These are phyloP conservation scores for Clathrus columnatus DNA, from an alignment of 768 basidiomycete species.

Conservation along the genomic window DNA sequence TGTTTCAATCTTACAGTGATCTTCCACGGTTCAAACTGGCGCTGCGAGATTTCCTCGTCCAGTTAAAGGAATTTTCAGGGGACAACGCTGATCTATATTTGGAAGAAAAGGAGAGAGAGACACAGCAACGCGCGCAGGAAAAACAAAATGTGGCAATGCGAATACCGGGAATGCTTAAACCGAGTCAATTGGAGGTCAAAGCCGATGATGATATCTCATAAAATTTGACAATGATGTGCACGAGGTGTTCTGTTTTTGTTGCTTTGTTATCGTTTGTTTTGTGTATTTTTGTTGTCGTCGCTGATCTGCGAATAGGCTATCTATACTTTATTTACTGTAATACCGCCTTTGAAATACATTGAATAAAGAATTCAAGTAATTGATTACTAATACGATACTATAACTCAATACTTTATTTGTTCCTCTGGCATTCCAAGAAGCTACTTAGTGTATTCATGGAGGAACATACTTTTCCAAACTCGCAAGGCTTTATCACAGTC, in stretches of 20 bases:
- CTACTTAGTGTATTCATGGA: too few species aligned
- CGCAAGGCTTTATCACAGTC: conserved; percentile 36
- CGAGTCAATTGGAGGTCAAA: conserved; percentile 88
- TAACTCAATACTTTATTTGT: not conserved
- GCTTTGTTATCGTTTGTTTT: not conserved
- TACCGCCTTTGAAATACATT: too few species aligned
- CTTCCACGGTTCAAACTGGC: conserved; percentile 89
- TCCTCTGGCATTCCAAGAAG: not conserved
- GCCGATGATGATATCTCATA: conserved; percentile 67
- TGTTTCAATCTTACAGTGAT: conserved; percentile 68
- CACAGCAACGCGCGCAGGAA: conserved; percentile 63
- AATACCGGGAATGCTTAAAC: conserved; percentile 97
- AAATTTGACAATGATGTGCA: too few species aligned
- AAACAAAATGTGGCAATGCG: conserved; percentile 86
- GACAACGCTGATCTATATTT: conserved; percentile 88
- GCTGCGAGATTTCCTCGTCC: conserved; percentile 94
- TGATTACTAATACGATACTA: not conserved
- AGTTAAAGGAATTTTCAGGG: conserved; percentile 91
- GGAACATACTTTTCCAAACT: too few species aligned
- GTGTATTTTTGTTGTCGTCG: conserved; percentile 1
- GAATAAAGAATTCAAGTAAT: too few species aligned
- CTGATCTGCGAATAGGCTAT: too few species aligned
- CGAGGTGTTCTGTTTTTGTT: not conserved
- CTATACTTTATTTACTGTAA: too few species aligned
- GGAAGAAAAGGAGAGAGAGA: conserved; percentile 91